Conservation (phyloP, 768 basidiomycete species). For the Hygrocybe coccinea region DNA sequence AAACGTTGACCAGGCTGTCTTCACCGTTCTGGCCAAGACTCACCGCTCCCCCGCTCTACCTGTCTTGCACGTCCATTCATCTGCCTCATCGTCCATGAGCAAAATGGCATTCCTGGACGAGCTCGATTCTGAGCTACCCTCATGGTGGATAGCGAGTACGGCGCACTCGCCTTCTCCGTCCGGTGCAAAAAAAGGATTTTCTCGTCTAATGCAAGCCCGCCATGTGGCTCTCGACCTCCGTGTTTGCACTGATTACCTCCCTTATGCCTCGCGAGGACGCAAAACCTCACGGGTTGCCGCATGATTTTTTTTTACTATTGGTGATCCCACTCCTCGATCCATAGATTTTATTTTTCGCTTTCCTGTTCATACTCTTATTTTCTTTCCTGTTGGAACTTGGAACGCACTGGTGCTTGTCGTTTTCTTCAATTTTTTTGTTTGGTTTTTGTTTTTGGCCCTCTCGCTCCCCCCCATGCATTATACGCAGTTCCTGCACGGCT, state of each 20-base stretch:
- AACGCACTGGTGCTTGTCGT: no score
- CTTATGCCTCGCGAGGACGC: conserved; percentile 6
- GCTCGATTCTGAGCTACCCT: neutral
- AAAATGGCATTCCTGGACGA: neutral
- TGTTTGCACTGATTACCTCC: neutral
- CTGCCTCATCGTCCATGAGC: conserved; percentile 9
- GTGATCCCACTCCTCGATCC: conserved; percentile 11
- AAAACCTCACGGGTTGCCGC: conserved; percentile 6
- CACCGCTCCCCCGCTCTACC: conserved; percentile 12
- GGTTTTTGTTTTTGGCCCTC: no score
- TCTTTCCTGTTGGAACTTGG: no score
- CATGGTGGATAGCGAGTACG: neutral
- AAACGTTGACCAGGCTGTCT: conserved; percentile 4
- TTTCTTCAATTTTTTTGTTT: no score
- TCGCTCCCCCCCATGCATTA: no score
- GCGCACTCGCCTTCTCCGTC: neutral
- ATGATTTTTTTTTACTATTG: neutral
- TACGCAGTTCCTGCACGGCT: no score
- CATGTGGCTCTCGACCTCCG: neutral
- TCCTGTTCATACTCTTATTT: neutral
- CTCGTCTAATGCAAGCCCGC: neutral
- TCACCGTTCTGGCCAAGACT: conserved; percentile 23
- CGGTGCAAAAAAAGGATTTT: neutral
- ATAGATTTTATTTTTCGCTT: conserved; percentile 6
- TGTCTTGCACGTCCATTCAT: conserved; percentile 11